Percentiles rank a stretch among this genome's conserved stretches.
Conservation (phyloP, 225 moss, liverwort and hornwort species). For the Rhytidiadelphus loreus region DNA sequence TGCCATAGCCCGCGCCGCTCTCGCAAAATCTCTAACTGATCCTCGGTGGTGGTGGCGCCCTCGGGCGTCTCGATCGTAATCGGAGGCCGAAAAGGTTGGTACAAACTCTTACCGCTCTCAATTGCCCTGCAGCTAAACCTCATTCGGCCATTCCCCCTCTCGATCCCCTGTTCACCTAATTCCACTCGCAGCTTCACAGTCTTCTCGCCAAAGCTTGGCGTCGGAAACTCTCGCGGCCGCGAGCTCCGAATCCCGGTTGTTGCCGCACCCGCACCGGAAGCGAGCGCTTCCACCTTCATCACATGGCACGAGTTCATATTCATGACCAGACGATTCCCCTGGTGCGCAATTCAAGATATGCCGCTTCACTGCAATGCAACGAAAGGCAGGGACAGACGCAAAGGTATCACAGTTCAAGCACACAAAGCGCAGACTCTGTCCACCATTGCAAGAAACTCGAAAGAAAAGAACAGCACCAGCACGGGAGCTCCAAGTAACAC, state of each 20-base stretch:
- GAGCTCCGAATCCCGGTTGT: not conserved
- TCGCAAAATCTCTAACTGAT: constrained; percentile 61
- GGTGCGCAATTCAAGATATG: not conserved
- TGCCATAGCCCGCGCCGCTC: constrained; percentile 80
- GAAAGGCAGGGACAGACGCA: not conserved
- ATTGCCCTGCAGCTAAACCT: constrained; percentile 6
- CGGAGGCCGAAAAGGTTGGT: constrained; percentile 83
- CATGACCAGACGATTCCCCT: not conserved
- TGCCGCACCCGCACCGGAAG: not conserved
- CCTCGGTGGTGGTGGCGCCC: constrained; percentile 39
- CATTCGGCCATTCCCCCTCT: not conserved
- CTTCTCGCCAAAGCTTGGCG: not conserved
- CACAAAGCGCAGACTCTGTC: not conserved
- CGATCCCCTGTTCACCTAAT: not conserved
- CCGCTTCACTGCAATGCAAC: not conserved
- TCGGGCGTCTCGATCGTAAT: constrained; percentile 2
- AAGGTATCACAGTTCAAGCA: not conserved
- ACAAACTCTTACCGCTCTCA: constrained; percentile 43
- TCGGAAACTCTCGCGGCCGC: not conserved
- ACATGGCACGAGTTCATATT: constrained; percentile 15
- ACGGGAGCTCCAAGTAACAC: not conserved
- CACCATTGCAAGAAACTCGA: not conserved
- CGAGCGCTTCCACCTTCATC: constrained; percentile 8
- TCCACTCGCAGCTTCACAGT: not conserved
- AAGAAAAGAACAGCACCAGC: too few relatives aligned